phyloP scores from a whole-genome alignment of 2,329 filamentous ascomycete genomes.

The Lizonia empirigonia region DNA sequence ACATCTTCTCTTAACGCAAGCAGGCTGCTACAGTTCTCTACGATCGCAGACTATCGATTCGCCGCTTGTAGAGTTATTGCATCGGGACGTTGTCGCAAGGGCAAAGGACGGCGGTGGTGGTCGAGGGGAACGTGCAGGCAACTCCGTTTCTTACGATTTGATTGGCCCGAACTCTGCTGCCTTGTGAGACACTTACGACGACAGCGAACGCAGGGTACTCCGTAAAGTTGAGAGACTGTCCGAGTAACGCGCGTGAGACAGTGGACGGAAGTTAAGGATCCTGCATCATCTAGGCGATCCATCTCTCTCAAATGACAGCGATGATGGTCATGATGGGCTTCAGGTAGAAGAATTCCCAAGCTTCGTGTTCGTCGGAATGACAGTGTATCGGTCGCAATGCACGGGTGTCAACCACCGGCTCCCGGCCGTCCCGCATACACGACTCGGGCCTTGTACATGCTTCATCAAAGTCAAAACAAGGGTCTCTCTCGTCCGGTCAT shows the following conservation, averaged over 20 bases:
- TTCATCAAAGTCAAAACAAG: constrained; percentile 21
- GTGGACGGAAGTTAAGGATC: constrained; percentile 22
- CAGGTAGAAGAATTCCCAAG: constrained; percentile 14
- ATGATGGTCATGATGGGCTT: constrained; percentile 3
- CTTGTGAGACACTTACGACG: constrained; percentile 33
- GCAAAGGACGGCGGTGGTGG: constrained; percentile 3
- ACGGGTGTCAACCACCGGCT: constrained; percentile 13
- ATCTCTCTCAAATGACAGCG: constrained; percentile 6
- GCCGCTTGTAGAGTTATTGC: neutral
- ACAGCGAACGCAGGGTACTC: constrained; percentile 17
- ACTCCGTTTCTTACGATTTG: constrained; percentile 21
- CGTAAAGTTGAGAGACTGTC: constrained; percentile 16
- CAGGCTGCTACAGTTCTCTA: constrained; percentile 3
- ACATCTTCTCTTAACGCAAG: neutral
- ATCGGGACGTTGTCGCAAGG: neutral
- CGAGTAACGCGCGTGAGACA: constrained; percentile 28
- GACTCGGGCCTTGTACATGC: constrained; percentile 10
- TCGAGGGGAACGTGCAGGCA: constrained; percentile 28
- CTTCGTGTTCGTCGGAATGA: constrained; percentile 15
- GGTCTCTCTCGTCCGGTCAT: constrained; percentile 21
- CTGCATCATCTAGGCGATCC: constrained; percentile 14
- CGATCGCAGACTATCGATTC: constrained; percentile 5
- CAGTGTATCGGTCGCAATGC: constrained; percentile 13
- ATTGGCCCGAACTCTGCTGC: constrained; percentile 40
- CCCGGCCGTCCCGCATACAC: constrained; percentile 10